Evolutionary conservation across 1,139 yeast species (phyloP), one percentile per base, ranked within the genome.

Genomic region (Blastobotrys elegans): DNA sequence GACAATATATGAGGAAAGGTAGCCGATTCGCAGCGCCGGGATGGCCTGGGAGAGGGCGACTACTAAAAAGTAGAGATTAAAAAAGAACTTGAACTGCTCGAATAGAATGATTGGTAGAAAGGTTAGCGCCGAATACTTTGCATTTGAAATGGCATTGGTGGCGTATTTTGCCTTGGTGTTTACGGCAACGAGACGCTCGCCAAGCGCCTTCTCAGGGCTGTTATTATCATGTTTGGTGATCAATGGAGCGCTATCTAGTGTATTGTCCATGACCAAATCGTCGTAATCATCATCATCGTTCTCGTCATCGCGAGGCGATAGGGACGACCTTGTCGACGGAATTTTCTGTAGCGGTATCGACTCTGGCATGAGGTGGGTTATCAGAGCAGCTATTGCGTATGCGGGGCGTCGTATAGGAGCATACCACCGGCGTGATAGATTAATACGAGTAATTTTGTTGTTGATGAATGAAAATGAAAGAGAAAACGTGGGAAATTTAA

Each of bases 41-140:
- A 94, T 75, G 3, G 84, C 82, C 67, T 94, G 98, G 2, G 97
- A 89, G 50, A 94, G 74, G 18, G 98, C 98, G 54, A 94, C 98
- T 35, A 94, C 63, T 47, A 94, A 70, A 63, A 94, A 94, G 67
- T 94, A 94, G 46, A 94, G 71, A 66, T 94, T 94, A 75, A 89
- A 94, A 67, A 94, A 94, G 66, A 92, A 92, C 68, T 89, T 89
- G 79, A 94, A 94, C 70, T 94, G 99, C 64, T 92, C 97, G 65
- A 85, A 94, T 37, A 94, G 73, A 48, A 92, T 82, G 38, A 88
- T 74, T 3, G 99, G 99, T 11, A 94, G 70, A 61, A 94, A 94
- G 1, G 96, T 82, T 37, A 88, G 66, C 2, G 94, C 88, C 59
- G 88, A 86, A 68, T 94, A 94, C 67, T 90, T 92, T 26, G 98